Evolutionary conservation across 805 yeast genomes (phyloP).

Genomic region (Kazachstania africana): DNA sequence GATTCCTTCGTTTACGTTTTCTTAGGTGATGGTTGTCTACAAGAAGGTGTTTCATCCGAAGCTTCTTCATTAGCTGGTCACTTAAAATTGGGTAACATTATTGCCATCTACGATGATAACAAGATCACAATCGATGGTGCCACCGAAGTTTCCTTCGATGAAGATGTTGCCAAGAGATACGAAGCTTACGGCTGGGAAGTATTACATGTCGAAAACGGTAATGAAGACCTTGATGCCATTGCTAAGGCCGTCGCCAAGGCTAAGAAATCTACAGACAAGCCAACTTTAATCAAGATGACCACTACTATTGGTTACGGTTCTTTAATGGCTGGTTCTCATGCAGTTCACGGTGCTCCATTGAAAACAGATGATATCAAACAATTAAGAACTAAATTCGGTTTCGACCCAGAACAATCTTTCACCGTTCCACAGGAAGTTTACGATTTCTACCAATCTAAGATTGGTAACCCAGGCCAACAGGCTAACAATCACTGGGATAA

Average conservation of each 20-base stretch:
- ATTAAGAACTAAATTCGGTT: slow-evolving; percentile 73
- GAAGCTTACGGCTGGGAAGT: slow-evolving; percentile 94
- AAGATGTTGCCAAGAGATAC: slow-evolving; percentile 76
- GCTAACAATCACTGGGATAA: slow-evolving; percentile 68
- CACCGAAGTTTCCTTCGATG: slow-evolving; percentile 84
- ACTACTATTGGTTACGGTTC: slow-evolving; percentile 97
- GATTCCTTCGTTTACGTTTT: slow-evolving; percentile 69
- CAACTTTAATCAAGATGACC: slow-evolving; percentile 76
- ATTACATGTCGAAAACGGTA: slow-evolving; percentile 64
- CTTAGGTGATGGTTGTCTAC: slow-evolving; percentile 95
- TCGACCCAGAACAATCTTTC: slow-evolving; percentile 75
- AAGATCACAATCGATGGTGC: slow-evolving; percentile 93
- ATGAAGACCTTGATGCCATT: slow-evolving; percentile 64
- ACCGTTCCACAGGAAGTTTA: slow-evolving; percentile 75
- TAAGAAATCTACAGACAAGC: slow-evolving; percentile 64
- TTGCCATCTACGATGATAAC: slow-evolving; percentile 94
- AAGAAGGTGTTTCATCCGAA: slow-evolving; percentile 96
- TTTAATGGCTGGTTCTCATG: slow-evolving; percentile 67
- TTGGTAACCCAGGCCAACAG: slow-evolving; percentile 49
- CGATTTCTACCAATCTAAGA: slow-evolving; percentile 46
- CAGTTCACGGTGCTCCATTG: slow-evolving; percentile 94
- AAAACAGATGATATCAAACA: slow-evolving; percentile 86
- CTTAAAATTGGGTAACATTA: slow-evolving; percentile 81
- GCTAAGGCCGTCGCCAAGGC: slow-evolving; percentile 70
- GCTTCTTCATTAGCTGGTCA: slow-evolving; percentile 94